phyloP scores from a whole-genome alignment of 2,329 filamentous ascomycete genomes.

The Pyrenophora graminea region DNA sequence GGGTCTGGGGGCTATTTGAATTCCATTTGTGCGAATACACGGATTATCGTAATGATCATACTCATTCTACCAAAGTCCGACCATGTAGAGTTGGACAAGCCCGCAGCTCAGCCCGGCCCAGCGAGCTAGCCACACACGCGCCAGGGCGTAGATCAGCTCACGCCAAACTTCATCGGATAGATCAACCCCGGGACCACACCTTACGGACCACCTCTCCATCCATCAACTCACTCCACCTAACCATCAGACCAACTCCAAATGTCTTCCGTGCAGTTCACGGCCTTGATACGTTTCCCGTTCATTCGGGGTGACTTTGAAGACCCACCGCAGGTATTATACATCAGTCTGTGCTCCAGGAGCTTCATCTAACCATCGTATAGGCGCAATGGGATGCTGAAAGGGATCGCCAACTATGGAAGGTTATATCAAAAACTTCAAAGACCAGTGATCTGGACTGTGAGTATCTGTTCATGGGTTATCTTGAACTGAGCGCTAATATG shows the following conservation, averaged over 20 bases:
- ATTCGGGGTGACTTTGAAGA: conserved; percentile 85
- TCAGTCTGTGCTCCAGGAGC: not conserved
- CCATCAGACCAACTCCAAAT: conserved; percentile 19
- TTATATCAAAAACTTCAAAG: conserved; percentile 80
- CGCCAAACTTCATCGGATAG: conserved; percentile 16
- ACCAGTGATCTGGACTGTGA: conserved; percentile 84
- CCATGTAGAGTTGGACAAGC: too few relatives aligned
- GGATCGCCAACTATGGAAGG: conserved; percentile 86
- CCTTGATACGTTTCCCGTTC: conserved; percentile 89
- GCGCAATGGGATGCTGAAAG: conserved; percentile 87
- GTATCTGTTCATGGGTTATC: conserved; percentile 1
- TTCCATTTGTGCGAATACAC: too few relatives aligned
- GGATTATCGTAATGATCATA: too few relatives aligned
- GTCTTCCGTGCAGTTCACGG: conserved; percentile 59
- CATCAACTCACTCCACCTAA: not conserved
- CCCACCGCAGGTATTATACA: conserved; percentile 71
- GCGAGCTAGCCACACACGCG: not conserved
- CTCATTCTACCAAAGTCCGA: too few relatives aligned
- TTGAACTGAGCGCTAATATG: not conserved
- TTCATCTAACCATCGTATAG: conserved; percentile 52
- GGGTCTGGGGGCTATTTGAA: too few relatives aligned
- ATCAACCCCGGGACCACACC: conserved; percentile 14
- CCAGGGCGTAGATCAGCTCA: conserved; percentile 14
- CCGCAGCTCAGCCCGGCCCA: not conserved
- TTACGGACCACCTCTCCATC: conserved; percentile 7